Base-by-base conservation (phyloP, 2,329 filamentous ascomycete genomes). In the Alternaria conjuncta region DNA sequence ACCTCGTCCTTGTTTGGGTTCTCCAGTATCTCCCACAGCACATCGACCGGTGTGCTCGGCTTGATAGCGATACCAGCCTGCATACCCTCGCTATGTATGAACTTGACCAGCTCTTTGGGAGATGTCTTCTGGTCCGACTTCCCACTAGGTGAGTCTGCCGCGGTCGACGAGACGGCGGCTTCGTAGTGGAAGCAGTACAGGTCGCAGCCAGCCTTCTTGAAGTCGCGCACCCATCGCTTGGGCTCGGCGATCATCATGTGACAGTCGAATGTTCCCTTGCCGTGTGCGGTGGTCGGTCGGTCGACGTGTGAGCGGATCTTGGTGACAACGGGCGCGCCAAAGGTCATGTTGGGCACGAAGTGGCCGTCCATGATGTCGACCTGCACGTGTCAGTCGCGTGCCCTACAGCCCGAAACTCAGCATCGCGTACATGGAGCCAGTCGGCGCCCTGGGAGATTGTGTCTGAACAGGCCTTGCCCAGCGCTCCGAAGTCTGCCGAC, bases 221-320 rank as follows among this genome's bases (percentile, higher is more conserved):
- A 98, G 66, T 97, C 93, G 78, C 92, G 92, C 74, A 97, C 94
- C 96, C 96, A 99, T 86, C 94, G 94, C 86, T 98, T 96, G 71
- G 96, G 96, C 94, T 99, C 95, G 75, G 93, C 90, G 78, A 99
- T 97, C 96, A 99, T 99, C 96, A 99, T 98, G 83, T 99, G 96
- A 86, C 96, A 99, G 82, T 99, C 96, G 80, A 99, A 99, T 13
- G 95, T 98, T 66, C 96, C 96, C 73, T 90, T 92, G 57, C 92
- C 94, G 71, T 91, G 85, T 32, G 86, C 86, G 55, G 86, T 84
- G 44, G 85, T 85, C 4, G 94, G 94, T 71, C 87, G 86, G 61
- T 93, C 90, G 74, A 99, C 94, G 75, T 97, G 92, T 49, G 88
- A 86, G 67, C 96, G 90, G 75, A 99, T 96, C 85, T 95, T 97